A percentile compares a stretch with the other conserved stretches of the same genome.
These are phyloP conservation scores for Saccharomycopsis olivae DNA, from an alignment of 805 yeast species.

Conservation along the genomic window DNA sequence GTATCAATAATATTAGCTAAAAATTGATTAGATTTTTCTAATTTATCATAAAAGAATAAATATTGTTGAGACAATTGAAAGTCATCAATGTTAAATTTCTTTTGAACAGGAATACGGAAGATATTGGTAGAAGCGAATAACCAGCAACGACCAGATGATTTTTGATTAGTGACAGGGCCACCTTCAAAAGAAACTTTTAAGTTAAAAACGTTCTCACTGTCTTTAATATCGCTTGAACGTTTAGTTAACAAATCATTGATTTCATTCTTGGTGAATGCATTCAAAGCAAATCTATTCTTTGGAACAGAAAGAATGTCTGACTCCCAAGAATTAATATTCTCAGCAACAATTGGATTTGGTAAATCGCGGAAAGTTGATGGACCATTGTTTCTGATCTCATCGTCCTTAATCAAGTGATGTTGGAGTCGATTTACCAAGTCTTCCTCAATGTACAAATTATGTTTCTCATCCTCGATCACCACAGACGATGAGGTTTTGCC, in stretches of 20 bases:
- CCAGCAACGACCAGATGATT: slow-evolving; percentile 79
- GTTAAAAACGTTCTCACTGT: slow-evolving; percentile 30
- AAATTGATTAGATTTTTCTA: slow-evolving; percentile 76
- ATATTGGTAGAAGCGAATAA: slow-evolving; percentile 75
- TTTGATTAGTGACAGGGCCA: slow-evolving; percentile 63
- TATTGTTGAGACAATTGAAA: slow-evolving; percentile 73
- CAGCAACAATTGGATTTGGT: slow-evolving; percentile 25
- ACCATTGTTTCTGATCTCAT: slow-evolving; percentile 9
- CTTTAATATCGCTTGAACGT: slow-evolving; percentile 9
- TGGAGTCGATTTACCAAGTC: slow-evolving; percentile 14
- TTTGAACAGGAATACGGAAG: slow-evolving; percentile 51
- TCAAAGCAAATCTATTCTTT: slow-evolving; percentile 42
- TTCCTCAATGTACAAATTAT: slow-evolving; percentile 3
- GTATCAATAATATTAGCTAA: slow-evolving; percentile 69
- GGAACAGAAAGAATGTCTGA: slow-evolving; percentile 32
- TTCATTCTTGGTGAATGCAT: slow-evolving; percentile 38
- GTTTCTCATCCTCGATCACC: too few relatives aligned
- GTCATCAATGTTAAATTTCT: slow-evolving; percentile 50
- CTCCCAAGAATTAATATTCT: slow-evolving; percentile 36
- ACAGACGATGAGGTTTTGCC: too few relatives aligned
- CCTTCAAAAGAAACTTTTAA: slow-evolving; percentile 38
- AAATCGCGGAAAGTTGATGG: slow-evolving; percentile 12
- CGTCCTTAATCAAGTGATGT: slow-evolving; percentile 9
- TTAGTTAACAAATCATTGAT: slow-evolving; percentile 12
- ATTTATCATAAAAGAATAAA: slow-evolving; percentile 74